Evolutionary conservation across 1,139 yeast genomes (phyloP).

Genomic region (Groenewaldozyma sp.): DNA sequence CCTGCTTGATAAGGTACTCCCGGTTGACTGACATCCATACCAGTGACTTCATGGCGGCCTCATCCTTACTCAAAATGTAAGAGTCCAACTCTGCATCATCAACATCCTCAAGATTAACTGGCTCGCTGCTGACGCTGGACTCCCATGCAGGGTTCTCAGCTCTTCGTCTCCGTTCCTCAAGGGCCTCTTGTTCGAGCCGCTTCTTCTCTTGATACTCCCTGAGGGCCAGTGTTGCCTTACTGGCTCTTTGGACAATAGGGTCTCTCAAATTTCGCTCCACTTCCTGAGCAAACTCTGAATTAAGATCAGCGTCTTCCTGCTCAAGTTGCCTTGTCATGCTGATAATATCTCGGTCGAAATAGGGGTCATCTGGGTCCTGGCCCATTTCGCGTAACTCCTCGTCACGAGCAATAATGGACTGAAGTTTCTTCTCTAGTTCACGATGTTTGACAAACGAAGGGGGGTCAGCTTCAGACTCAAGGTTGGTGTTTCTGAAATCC

Average conservation of each 20-base stretch:
- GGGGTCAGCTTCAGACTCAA: conserved; percentile 53
- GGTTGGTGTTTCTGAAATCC: conserved; percentile 50
- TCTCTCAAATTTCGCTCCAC: conserved; percentile 18
- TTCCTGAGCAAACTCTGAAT: conserved; percentile 8
- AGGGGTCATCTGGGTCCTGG: conserved; percentile 5
- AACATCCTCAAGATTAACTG: conserved; percentile 58
- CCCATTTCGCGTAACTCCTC: conserved; percentile 6
- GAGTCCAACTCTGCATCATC: conserved; percentile 70
- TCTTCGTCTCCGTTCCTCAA: conserved; percentile 11
- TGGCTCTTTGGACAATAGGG: conserved; percentile 11
- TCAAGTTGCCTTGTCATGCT: not conserved
- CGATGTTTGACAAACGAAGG: conserved; percentile 55
- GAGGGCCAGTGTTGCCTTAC: conserved; percentile 4
- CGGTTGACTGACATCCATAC: conserved; percentile 86
- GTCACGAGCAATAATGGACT: conserved; percentile 10
- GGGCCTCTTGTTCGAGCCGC: conserved; percentile 6
- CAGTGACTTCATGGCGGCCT: conserved; percentile 58
- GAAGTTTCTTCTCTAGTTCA: conserved; percentile 20
- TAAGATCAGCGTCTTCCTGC: not conserved
- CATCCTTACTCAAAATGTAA: conserved; percentile 55
- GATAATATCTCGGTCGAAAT: conserved; percentile 3
- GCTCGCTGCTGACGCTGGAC: conserved; percentile 47
- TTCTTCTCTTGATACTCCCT: not conserved
- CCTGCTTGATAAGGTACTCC: conserved; percentile 79
- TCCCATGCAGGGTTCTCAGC: conserved; percentile 25